Base-by-base conservation (phyloP, 495 filamentous ascomycete genomes). In the Neurospora terricola region DNA sequence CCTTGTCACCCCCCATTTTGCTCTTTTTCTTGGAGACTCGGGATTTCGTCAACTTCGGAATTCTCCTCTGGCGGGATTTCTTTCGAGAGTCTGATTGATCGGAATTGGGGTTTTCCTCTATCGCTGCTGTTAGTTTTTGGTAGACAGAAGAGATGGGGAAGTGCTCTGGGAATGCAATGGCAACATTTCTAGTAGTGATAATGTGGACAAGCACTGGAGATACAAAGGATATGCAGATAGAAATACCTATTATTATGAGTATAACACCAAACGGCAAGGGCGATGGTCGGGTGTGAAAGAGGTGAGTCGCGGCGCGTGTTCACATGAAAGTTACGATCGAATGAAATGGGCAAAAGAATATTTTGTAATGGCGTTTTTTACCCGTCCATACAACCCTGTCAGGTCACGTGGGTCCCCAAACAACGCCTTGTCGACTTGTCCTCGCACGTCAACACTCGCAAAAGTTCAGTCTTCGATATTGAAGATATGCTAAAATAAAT, bases 1-100 rank as follows among this genome's bases (percentile, higher is more conserved):
- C 72, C 62, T 72, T 71, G 18, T 71, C 74, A 5, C 70, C 70
- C 69, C 66, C 42, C 77, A 79, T 81, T 23, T 16, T 54, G 37
- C 2, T 69, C 12, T 68, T 5, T 11, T 34, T 70, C 2, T 14
- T 30, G 23, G 12, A 59, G 2, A 30, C 6, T 16, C 3, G 11
- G 48, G 3, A 16, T 14, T 8, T 62, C 6, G 48, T 8, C 30
- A 7, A 9, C 6, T 66, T 66, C 54, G 27, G 2, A 66, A 36
- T 16, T 36, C 14, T 66, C 1, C 0, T 66, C 54, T 66, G 23
- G 54, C 14, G 54, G 14, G 27, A 1, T 66, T 34, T 18, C 30
- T 0, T 3, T 14, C 6, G 1, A 18, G 27, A 18, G 6, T 16
- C 3, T 4, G 14, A 36, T 30, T 16, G 27, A 34, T 34, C 12